Percentiles rank a stretch among this genome's conserved stretches.
phyloP scores from a whole-genome alignment of 805 yeast species.

The Candida awuae region DNA sequence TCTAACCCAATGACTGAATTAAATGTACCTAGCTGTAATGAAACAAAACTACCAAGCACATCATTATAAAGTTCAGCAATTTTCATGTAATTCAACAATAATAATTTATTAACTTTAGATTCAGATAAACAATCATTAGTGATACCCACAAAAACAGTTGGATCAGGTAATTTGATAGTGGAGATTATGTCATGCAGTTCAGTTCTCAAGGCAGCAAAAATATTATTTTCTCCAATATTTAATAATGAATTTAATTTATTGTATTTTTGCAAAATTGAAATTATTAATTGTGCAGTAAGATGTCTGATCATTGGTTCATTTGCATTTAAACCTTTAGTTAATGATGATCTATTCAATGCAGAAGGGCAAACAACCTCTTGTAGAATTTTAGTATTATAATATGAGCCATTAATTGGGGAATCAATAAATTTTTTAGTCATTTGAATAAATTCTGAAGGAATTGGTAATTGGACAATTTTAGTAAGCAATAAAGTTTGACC shows the following conservation, averaged over 20 bases:
- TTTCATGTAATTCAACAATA: constrained; percentile 40
- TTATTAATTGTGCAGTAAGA: constrained; percentile 52
- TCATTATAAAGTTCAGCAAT: constrained; percentile 25
- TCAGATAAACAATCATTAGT: constrained; percentile 31
- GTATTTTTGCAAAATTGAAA: constrained; percentile 48
- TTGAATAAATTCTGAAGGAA: constrained; percentile 36
- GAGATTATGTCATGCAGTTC: constrained; percentile 21
- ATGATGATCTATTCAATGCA: constrained; percentile 47
- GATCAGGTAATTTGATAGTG: constrained; percentile 40
- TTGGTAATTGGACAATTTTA: constrained; percentile 47
- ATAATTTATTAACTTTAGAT: constrained; percentile 35
- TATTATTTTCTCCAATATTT: constrained; percentile 13
- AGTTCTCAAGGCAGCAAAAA: constrained; percentile 11
- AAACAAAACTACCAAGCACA: constrained; percentile 14
- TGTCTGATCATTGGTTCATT: constrained; percentile 50
- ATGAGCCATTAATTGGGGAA: background rate
- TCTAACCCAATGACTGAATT: constrained; percentile 10
- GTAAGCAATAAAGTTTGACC: constrained; percentile 59
- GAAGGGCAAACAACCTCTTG: constrained; percentile 58
- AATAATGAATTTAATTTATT: constrained; percentile 27
- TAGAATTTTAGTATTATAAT: constrained; percentile 25
- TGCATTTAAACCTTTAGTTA: constrained; percentile 51
- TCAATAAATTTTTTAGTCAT: constrained; percentile 10
- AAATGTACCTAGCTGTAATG: constrained; percentile 15
- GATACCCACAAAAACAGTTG: constrained; percentile 35